phyloP scores from a whole-genome alignment of 306 rosid species.

The Trichosanthes truncata region DNA sequence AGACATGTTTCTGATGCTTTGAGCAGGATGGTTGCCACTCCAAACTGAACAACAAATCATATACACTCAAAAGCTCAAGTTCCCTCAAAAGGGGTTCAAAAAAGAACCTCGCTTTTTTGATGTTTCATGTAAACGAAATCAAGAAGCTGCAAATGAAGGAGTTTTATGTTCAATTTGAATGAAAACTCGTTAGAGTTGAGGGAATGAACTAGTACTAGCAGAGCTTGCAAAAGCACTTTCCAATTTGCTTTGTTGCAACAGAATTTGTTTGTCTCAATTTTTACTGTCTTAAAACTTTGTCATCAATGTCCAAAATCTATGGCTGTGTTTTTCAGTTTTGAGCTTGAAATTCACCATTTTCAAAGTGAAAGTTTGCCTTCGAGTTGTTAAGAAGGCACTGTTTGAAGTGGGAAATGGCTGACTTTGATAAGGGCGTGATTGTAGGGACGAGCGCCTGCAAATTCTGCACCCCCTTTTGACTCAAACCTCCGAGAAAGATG shows the following conservation, averaged over 20 bases:
- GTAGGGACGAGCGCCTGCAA: neutral
- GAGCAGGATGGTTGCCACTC: constrained; percentile 45
- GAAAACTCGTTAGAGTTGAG: neutral
- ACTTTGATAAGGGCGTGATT: neutral
- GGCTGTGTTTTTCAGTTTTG: neutral
- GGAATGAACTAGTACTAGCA: neutral
- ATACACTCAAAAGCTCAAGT: constrained; percentile 12
- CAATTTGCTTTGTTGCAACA: neutral
- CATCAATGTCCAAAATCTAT: neutral
- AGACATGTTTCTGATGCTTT: constrained; percentile 74
- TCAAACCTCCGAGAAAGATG: neutral
- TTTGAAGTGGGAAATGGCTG: neutral
- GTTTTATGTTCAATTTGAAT: neutral
- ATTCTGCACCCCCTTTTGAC: neutral
- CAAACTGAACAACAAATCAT: constrained; percentile 31
- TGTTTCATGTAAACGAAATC: neutral
- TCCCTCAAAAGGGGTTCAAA: constrained; percentile 12
- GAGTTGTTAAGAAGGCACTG: neutral
- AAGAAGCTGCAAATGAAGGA: neutral
- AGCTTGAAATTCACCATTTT: neutral
- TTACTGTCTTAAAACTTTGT: neutral
- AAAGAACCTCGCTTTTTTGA: neutral
- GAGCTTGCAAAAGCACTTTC: neutral
- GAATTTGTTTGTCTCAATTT: neutral
- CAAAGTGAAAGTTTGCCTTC: neutral